phyloP scores from a whole-genome alignment of 768 basidiomycete species.

The Pholiota microspora region DNA sequence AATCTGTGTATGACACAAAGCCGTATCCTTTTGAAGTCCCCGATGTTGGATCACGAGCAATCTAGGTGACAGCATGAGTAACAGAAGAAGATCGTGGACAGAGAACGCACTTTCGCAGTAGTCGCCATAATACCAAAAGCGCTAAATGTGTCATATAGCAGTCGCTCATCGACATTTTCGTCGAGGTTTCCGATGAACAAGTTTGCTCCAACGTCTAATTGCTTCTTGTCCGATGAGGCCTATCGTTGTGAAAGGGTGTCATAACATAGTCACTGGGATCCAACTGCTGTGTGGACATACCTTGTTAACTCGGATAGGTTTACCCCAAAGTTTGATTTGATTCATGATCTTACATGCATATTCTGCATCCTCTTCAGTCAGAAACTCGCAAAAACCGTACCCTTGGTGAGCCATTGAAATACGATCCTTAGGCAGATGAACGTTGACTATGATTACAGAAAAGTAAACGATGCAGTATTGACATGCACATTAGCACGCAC shows the following conservation, averaged over 20 bases:
- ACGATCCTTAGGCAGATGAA: constrained; percentile 97
- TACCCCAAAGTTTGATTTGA: constrained; percentile 98
- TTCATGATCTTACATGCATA: constrained; percentile 99
- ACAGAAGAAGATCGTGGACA: constrained; percentile 1
- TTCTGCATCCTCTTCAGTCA: constrained; percentile 98
- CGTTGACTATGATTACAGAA: constrained; percentile 64
- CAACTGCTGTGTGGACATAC: constrained; percentile 41
- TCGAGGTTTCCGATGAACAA: constrained; percentile 95
- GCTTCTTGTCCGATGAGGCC: constrained; percentile 98
- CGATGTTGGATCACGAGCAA: constrained; percentile 82
- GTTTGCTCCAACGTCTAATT: constrained; percentile 97
- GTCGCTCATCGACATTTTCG: constrained; percentile 89
- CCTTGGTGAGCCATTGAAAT: constrained; percentile 99
- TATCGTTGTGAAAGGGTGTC: constrained; percentile 29
- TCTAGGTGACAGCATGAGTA: constrained; percentile 42
- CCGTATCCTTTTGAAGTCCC: constrained; percentile 96
- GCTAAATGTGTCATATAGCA: constrained; percentile 93
- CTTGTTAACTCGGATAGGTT: constrained; percentile 99
- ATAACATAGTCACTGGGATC: neutral
- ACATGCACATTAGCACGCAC: constrained; percentile 45
- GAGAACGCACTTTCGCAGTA: constrained; percentile 71
- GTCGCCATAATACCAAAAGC: constrained; percentile 93
- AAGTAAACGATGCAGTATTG: neutral
- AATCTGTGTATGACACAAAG: constrained; percentile 96
- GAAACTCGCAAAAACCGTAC: constrained; percentile 99